Base-by-base conservation (phyloP, 169 alveolate genomes). In the Pseudocohnilembus persalinus region DNA sequence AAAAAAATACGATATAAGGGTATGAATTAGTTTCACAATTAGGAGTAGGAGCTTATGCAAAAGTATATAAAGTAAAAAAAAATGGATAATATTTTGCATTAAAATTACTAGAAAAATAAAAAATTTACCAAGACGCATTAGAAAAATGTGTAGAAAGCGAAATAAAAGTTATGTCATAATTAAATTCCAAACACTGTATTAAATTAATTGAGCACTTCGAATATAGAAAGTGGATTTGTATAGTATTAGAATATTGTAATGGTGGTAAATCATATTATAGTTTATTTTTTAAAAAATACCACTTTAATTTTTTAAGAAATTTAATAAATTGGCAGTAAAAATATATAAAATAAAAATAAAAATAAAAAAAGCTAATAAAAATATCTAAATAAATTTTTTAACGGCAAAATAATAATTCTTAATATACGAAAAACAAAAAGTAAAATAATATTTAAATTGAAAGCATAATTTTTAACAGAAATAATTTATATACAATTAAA, bases 201-300 rank as follows among this genome's bases (percentile, higher is more conserved):
- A 80, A 88, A 83, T 82, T 91, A 29, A 82, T 79, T 30, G 95
- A 91, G 83, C 83, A 82, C 73, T 77, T 88, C 30, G 95, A 91
- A 77, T 87, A 87, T 34, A 49, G 81, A 26, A 83, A 88, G 68
- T 77, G 82, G 74, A 78, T 81, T 77, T 91, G 87, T 82, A 81
- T 91, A 4, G 84, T 88, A n/a, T 83, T 88, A 89, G 95, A 91
- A 84, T 88, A 88, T 84, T 88, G 91, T 49, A 81, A 89, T 29
- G 82, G 26, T 4, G 68, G 68, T 49, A 49, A 49, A 11, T 49
- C 4, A 49, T 49, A 11, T 20, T 49, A n/a, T n/a, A n/a, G n/a
- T n/a, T n/a, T n/a, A n/a, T n/a, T n/a, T n/a, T n/a, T n/a, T n/a
- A n/a, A n/a, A n/a, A n/a, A n/a, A n/a, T n/a, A n/a, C n/a, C n/a